A percentile compares a stretch with the other conserved stretches of the same genome.
phyloP scores from a whole-genome alignment of 768 basidiomycete species.

The Clitopilus passeckerianus region DNA sequence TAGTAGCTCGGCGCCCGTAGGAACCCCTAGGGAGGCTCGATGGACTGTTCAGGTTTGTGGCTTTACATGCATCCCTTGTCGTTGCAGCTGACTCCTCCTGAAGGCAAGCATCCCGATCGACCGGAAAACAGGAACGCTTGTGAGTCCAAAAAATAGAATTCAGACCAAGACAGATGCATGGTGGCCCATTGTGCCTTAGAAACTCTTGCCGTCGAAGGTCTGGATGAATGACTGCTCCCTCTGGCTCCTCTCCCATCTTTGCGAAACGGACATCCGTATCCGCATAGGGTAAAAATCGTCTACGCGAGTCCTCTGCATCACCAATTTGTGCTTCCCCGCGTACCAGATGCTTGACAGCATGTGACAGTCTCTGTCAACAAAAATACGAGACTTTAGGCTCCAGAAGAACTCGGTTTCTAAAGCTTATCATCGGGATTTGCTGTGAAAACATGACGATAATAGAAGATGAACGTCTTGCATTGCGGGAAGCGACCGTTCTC shows the following conservation, averaged over 20 bases:
- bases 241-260: background rate
- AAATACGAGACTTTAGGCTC: background rate
- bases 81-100: background rate
- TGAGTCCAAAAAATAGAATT: background rate
- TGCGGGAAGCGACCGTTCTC: background rate
- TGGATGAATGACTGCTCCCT: background rate
- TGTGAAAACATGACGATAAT: background rate
- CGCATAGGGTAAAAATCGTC: background rate
- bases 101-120: background rate
- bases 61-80: background rate
- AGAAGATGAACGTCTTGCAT: background rate
- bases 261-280: background rate
- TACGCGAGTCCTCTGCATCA: background rate
- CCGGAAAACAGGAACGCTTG: background rate
- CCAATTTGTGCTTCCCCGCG: background rate
- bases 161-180: background rate
- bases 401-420: background rate
- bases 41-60: background rate
- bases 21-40: background rate
- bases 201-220: background rate
- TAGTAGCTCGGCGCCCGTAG: background rate
- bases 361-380: background rate
- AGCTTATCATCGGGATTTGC: background rate
- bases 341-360: background rate
- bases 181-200: background rate